phyloP scores from a whole-genome alignment of 2,329 filamentous ascomycete genomes.

The Aspergillus viridinutans region DNA sequence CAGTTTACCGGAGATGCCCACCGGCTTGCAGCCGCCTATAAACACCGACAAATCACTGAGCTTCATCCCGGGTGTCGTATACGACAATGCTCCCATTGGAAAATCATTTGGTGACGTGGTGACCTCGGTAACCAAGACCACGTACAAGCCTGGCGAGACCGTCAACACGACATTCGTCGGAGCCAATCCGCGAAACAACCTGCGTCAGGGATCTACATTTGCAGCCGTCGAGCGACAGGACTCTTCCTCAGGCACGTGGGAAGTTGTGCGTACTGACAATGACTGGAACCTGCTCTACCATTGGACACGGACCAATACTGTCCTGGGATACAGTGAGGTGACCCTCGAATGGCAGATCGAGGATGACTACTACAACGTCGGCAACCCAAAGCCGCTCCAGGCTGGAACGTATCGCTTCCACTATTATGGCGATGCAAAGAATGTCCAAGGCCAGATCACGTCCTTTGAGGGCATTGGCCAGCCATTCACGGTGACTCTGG shows the following conservation, averaged over 20 bases:
- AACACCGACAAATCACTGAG: slow-evolving; percentile 70
- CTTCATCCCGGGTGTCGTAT: slow-evolving; percentile 76
- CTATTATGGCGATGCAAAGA: slow-evolving; percentile 83
- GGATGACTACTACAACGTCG: slow-evolving; percentile 45
- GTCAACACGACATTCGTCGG: slow-evolving; percentile 71
- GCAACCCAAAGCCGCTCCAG: slow-evolving; percentile 30
- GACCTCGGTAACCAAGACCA: slow-evolving; percentile 45
- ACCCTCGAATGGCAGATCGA: slow-evolving; percentile 76
- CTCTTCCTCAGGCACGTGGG: slow-evolving; percentile 53
- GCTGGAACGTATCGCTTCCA: slow-evolving; percentile 69
- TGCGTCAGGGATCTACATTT: slow-evolving; percentile 73
- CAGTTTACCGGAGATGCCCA: slow-evolving; percentile 41
- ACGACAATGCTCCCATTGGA: slow-evolving; percentile 63
- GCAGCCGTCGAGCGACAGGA: slow-evolving; percentile 66
- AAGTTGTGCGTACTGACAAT: slow-evolving; percentile 62
- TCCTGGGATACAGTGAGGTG: slow-evolving; percentile 74
- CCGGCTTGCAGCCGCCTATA: slow-evolving; percentile 67
- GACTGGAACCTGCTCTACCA: slow-evolving; percentile 82
- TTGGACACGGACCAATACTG: slow-evolving; percentile 68
- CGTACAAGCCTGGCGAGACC: slow-evolving; percentile 57
- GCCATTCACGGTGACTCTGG: slow-evolving; percentile 32
- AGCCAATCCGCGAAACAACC: slow-evolving; percentile 85
- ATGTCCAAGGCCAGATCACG: slow-evolving; percentile 55
- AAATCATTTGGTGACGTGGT: slow-evolving; percentile 67
- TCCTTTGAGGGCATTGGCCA: slow-evolving; percentile 66